Conservation (phyloP, 495 filamentous ascomycete species). For the Baudoinia panamericana region DNA sequence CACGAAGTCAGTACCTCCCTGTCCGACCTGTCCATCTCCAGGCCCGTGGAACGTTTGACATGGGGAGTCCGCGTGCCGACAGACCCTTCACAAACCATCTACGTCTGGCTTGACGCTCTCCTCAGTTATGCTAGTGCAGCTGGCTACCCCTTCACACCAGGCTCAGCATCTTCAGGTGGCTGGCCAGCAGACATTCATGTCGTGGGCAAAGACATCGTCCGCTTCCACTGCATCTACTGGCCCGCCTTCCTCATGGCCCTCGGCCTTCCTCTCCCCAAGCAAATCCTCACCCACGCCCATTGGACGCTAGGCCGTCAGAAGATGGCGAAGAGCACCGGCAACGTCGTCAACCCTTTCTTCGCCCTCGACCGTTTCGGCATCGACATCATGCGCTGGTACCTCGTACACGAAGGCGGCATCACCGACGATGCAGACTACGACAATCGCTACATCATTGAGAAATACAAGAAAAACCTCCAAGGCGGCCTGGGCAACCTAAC, state of each 20-base stretch:
- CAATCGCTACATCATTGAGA: slow-evolving; percentile 57
- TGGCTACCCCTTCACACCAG: slow-evolving; percentile 69
- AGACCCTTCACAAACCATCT: slow-evolving; percentile 79
- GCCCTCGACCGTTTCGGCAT: slow-evolving; percentile 79
- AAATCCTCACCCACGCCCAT: slow-evolving; percentile 78
- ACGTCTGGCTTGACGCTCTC: slow-evolving; percentile 94
- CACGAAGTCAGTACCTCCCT: slow-evolving; percentile 54
- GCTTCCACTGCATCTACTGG: slow-evolving; percentile 98
- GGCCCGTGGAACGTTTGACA: slow-evolving; percentile 58
- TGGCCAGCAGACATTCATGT: slow-evolving; percentile 93
- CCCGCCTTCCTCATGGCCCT: slow-evolving; percentile 88
- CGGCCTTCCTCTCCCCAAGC: slow-evolving; percentile 66
- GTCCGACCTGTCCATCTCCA: slow-evolving; percentile 76
- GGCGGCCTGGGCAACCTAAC: slow-evolving; percentile 65
- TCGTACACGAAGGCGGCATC: slow-evolving; percentile 65
- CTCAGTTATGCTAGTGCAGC: slow-evolving; percentile 84
- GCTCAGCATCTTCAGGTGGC: slow-evolving; percentile 43
- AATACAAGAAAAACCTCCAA: slow-evolving; percentile 68
- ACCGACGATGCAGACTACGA: slow-evolving; percentile 67
- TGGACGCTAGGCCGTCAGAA: slow-evolving; percentile 84
- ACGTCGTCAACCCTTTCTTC: slow-evolving; percentile 89
- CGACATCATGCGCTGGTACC: slow-evolving; percentile 78
- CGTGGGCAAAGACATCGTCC: slow-evolving; percentile 88
- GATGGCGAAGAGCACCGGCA: slow-evolving; percentile 92
- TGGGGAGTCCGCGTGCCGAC: slow-evolving; percentile 89